Base-by-base conservation (phyloP, 768 basidiomycete species). In the Macrolepiota fuliginosa region DNA sequence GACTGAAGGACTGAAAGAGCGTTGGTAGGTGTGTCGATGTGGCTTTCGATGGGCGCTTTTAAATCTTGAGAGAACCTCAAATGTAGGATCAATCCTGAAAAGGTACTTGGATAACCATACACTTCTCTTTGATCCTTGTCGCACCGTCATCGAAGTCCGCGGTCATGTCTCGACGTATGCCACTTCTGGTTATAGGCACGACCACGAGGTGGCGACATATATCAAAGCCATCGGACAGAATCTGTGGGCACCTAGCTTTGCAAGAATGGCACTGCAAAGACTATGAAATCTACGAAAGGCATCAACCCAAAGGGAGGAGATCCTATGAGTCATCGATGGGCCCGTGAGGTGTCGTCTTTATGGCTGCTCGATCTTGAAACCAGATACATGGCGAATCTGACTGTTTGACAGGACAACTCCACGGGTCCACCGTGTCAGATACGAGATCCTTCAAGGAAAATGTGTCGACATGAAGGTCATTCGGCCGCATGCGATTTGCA, bases 181-280 rank as follows among this genome's bases (percentile, higher is more conserved):
- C 66, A 64, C 54, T 70, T 67, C 57, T 45, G 59, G 66, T 54
- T 62, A 63, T 58, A 61, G 57, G 50, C 24, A 61, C 50, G 67
- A 67, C 69, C 76, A 78, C 71, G 75, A 75, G 76, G 75, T 67
- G 65, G 70, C 72, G 70, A 76, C 75, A 72, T 73, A 74, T 70
- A 74, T 73, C 69, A 60, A 29, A 53, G 25, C 24, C 51, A 53
- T 32, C 25, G 58, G 50, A 53, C 58, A 46, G 58, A 54, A 61
- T 54, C 42, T 61, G 59, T 46, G 52, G 59, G 24, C 29, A 53
- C 12, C 52, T 42, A 35, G n/a, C 39, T 46, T 17, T 42, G 58
- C 42, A 46, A 25, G 17, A 45, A 42, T 32, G 25, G 58, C 36
- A 9, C 36, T 15, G 9, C 50, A 27, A 45, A n/a, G 32, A 17